Evolutionary conservation across 2,329 filamentous ascomycete genomes (phyloP), one percentile per base, ranked within the genome.

Genomic region (Exophiala bonariae): DNA sequence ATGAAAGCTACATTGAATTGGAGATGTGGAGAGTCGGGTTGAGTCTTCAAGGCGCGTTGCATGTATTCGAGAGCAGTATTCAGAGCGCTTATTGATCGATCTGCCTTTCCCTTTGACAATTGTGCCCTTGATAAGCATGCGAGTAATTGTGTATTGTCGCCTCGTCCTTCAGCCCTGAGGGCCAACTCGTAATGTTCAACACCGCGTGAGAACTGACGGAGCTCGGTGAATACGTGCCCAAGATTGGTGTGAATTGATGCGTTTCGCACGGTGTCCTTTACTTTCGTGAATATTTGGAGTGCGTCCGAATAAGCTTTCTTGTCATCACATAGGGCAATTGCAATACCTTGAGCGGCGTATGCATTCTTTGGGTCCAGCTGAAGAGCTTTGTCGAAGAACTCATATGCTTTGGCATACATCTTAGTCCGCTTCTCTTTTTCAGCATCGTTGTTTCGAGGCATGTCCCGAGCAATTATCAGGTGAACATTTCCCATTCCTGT

Each of bases 1-100:
- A 97, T 89, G 63, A 96, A 99, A 1, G 93, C 93, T 20, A 99
- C 88, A 62, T 99, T 99, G 79, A 99, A 99, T 66, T 93, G 89
- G 67, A 93, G 89, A 68, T 96, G 89, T 22, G 91, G 78, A 60
- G 95, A 89, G 3, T 93, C 87, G 0, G 90, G 87, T 1, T 87
- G 83, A 44, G 87, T 80, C 45, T 83, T 80, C 14, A 95, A 80
- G 19, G 92, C 89, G 19, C 79, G 78, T 49, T 77, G 73, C 11
- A 82, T 80, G 59, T 82, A 83, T 32, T 83, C 80, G 23, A 87
- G 71, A 2, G 81, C 78, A 22, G 76, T 81, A 62, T 83, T 84
- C 71, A 82, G 81, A 10, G 78, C 76, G n/a, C 75, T 64, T 19
- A 85, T 66, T 52, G 70, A 81, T 62, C 79, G 79, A 60, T 88